Evolutionary conservation across 768 basidiomycete genomes (phyloP).

Genomic region (Baorangia bicolor): DNA sequence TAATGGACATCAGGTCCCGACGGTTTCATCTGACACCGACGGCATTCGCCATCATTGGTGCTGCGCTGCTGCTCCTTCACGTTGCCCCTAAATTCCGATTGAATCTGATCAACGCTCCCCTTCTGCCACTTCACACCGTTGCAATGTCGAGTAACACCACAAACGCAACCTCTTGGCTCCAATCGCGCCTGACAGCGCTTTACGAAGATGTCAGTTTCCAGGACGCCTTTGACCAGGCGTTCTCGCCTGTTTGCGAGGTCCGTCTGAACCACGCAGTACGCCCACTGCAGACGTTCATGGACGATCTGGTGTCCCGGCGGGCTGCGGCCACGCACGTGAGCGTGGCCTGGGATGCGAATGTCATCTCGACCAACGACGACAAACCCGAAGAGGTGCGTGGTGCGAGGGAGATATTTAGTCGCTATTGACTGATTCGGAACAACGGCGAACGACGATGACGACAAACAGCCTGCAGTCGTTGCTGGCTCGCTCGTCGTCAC

Average conservation of each 20-base stretch:
- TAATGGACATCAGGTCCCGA: too few relatives aligned
- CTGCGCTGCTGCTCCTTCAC: neutral
- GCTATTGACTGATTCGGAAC: neutral
- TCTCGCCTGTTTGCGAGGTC: slow-evolving; percentile 36
- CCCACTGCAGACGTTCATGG: slow-evolving; percentile 28
- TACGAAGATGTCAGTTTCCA: slow-evolving; percentile 22
- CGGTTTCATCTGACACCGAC: neutral
- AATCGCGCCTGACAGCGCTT: slow-evolving; percentile 27
- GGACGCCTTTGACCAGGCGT: slow-evolving; percentile 28
- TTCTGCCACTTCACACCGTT: neutral
- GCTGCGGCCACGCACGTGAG: slow-evolving; percentile 17
- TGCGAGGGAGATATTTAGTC: neutral
- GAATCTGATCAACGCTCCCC: neutral
- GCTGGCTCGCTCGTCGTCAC: slow-evolving; percentile 41
- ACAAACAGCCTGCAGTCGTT: slow-evolving; percentile 35
- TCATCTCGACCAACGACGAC: slow-evolving; percentile 31
- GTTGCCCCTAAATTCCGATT: neutral
- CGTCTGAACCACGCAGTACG: slow-evolving; percentile 30
- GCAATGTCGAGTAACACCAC: neutral
- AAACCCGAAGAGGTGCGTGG: slow-evolving; percentile 21
- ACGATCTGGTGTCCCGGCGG: slow-evolving; percentile 24
- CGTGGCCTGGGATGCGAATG: slow-evolving; percentile 35
- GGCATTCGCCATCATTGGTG: neutral
- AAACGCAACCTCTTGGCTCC: slow-evolving; percentile 29
- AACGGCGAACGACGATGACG: too few relatives aligned